phyloP scores from a whole-genome alignment of 208 protist species.

The Paratrypanosoma confusum region DNA sequence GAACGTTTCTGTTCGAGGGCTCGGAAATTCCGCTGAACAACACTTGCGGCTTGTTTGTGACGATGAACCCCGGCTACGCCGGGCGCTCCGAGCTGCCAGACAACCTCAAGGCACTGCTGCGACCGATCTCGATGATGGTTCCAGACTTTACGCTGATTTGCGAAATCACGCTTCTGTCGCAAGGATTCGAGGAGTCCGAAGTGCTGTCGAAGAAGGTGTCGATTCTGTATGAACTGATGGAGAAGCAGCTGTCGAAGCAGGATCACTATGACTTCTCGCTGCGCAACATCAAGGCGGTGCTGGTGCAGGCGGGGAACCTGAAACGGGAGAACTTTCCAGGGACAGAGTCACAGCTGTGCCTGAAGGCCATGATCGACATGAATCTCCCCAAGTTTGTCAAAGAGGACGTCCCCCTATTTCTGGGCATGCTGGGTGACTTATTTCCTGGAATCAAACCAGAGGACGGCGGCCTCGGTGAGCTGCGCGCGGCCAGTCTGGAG shows the following conservation, averaged over 20 bases:
- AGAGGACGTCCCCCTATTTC: conserved; percentile 95
- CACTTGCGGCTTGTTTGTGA: conserved; percentile 97
- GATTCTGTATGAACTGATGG: conserved; percentile 94
- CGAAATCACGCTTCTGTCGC: conserved; percentile 96
- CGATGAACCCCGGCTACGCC: conserved; percentile 99
- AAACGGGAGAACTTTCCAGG: conserved; percentile 86
- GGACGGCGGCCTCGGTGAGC: conserved; percentile 56
- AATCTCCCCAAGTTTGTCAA: conserved; percentile 97
- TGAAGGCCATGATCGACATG: conserved; percentile 95
- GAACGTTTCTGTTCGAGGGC: conserved; percentile 90
- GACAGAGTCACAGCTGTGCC: conserved; percentile 92
- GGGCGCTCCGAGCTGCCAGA: conserved; percentile 97
- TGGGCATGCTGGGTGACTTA: conserved; percentile 91
- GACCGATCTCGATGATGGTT: conserved; percentile 98
- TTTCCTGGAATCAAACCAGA: conserved; percentile 90
- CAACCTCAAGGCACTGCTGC: conserved; percentile 96
- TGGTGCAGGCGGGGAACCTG: conserved; percentile 91
- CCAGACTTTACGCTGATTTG: conserved; percentile 96
- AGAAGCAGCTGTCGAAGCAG: conserved; percentile 97
- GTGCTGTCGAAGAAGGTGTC: conserved; percentile 93
- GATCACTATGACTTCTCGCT: conserved; percentile 98
- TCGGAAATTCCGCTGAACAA: conserved; percentile 92
- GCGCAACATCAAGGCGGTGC: conserved; percentile 95
- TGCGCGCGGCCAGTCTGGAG: conserved; percentile 75
- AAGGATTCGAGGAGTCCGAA: conserved; percentile 94